Evolutionary conservation across 2,329 filamentous ascomycete genomes (phyloP), one percentile per base, ranked within the genome.

Genomic region (Fusarium buharicum): DNA sequence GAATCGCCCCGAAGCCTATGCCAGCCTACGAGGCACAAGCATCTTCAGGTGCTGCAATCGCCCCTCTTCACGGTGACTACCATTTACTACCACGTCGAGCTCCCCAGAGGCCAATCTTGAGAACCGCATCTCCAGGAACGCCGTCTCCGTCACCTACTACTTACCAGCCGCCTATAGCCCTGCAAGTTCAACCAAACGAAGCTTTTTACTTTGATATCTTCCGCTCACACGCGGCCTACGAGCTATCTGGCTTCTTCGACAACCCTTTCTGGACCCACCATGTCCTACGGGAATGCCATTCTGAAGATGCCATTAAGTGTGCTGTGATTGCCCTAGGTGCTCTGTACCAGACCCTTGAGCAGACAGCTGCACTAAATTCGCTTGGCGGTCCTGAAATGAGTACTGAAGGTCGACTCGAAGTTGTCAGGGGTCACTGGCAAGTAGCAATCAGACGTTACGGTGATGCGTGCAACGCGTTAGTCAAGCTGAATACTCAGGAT

Each of bases 161-260:
- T 16, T 78, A 80, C 66, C 78, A 78, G 41, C 82, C 83, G 9
- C 75, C 81, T 12, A 28, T 54, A 17, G 75, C 72, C 18, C 74
- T 86, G n/a, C 75, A 80, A 8, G 80, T 88, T 27, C 75, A 77
- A 49, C 74, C 79, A 6, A 76, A 78, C 43, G 86, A 90, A 59
- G 79, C 78, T 16, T 80, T 82, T 44, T 89, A 89, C 66, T 89
- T 89, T 67, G 81, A 86, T 53, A 75, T 88, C 12, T 89, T 90
- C 66, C 82, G 83, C 37, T 77, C 82, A 22, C 84, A 85, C 38
- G 89, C 88, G 0, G 84, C 86, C 2, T 82, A 76, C 41, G 86
- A 88, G 67, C 76, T 90, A 7, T 88, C 87, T 0, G 87, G 88
- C 12, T 90, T 87, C 70, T 90, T 90, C 59, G 85, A 89, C 69